Evolutionary conservation across 352 stramenopile genomes (phyloP), one percentile per base, ranked within the genome.

Genomic region (Phytophthora tubulina): DNA sequence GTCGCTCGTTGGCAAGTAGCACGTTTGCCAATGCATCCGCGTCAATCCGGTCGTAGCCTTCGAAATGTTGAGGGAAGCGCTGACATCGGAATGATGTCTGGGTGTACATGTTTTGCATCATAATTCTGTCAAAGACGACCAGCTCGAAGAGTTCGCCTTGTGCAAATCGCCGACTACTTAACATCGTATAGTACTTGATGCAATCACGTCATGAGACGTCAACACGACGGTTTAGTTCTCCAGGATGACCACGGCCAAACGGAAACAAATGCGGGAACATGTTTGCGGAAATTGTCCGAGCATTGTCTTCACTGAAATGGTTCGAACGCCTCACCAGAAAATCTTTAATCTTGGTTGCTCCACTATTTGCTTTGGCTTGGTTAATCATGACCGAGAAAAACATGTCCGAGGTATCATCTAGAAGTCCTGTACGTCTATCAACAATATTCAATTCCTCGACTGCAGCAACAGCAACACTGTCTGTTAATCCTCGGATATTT

Each of bases 71-170:
- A 9, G 58, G 58, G 41, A 57, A 53, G 14, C 33, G 6, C 15
- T 27, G 6, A 6, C 58, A 66, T 0, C 58, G 44, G 27, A 57
- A 36, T 13, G 57, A 65, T 21, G 36, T 50, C 8, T 56, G 39
- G 3, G 48, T 50, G 17, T 54, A 63, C 62, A 71, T 70, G 9
- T 61, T 61, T 27, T 63, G 44, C 27, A 64, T 51, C 3, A 42
- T 39, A 41, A 63, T 50, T 13, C 44, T 14, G 10, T 33, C 17
- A 31, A 50, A 50, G 0, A 3, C 44, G 6, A 32, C n/a, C 7
- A 32, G 49, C 14, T 50, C 42, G 35, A 65, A 65, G 2, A 39
- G 15, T 33, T 71, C 63, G 50, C 60, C 35, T 36, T 65, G 35
- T 13, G 53, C 44, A 55, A 71, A 71, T 3, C 54, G 42, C 1